A percentile compares a stretch with the other conserved stretches of the same genome.
Conservation (phyloP, 2,329 filamentous ascomycete genomes). For the Plenodomus lindquistii region DNA sequence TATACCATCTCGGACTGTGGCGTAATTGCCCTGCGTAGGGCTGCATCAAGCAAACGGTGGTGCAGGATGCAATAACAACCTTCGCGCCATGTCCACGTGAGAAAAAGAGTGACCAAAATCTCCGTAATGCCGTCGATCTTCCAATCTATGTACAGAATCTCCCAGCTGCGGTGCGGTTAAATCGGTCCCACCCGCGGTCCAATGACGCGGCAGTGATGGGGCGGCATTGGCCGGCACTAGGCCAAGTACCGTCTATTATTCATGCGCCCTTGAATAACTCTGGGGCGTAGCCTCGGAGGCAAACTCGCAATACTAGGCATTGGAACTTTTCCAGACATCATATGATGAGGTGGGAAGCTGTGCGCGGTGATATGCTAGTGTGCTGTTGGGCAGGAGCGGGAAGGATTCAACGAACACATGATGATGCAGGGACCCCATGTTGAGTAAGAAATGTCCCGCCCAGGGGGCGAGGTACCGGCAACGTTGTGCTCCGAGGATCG, state of each 20-base stretch:
- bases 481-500: too few species aligned
- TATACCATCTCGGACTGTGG: slow-evolving; percentile 22
- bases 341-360: too few species aligned
- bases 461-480: too few species aligned
- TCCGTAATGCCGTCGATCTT: not conserved
- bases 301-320: too few species aligned
- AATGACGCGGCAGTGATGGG: not conserved
- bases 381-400: too few species aligned
- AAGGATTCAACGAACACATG: too few species aligned
- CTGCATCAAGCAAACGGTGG: not conserved
- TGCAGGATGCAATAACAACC: not conserved
- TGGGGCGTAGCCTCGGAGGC: too few species aligned
- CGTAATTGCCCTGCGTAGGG: not conserved
- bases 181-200: not conserved
- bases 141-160: not conserved
- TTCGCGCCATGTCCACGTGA: not conserved
- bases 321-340: too few species aligned
- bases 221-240: not conserved
- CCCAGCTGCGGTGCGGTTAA: not conserved
- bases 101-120: not conserved
- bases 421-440: too few species aligned
- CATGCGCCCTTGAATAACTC: not conserved
- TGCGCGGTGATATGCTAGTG: too few species aligned
- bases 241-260: not conserved
- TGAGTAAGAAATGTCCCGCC: not conserved